Conservation (phyloP, 208 protist species). For the Trichomonas vaginalis region DNA sequence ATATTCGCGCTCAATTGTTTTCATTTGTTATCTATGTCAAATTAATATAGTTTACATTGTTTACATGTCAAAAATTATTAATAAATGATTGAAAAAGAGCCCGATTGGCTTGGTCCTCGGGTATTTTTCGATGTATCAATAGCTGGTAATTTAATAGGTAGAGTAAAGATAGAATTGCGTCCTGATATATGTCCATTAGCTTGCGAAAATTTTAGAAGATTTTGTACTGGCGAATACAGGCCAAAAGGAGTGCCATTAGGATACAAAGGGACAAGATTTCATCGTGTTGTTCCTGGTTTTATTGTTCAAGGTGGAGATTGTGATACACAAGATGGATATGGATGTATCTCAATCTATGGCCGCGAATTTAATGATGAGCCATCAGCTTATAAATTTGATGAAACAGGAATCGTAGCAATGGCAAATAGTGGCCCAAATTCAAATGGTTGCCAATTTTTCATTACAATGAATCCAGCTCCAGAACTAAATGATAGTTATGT, state of each 20-base stretch:
- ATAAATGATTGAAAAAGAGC: background rate
- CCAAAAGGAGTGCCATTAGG: constrained; percentile 20
- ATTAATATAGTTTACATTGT: no score
- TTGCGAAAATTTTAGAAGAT: background rate
- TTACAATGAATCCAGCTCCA: constrained; percentile 39
- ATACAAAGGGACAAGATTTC: constrained; percentile 30
- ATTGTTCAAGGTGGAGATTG: constrained; percentile 41
- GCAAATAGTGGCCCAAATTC: constrained; percentile 44
- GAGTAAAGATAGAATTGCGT: background rate
- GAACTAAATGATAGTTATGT: constrained; percentile 50
- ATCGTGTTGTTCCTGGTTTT: constrained; percentile 38
- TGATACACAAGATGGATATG: constrained; percentile 26
- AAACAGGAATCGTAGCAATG: constrained; percentile 47
- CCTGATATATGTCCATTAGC: background rate
- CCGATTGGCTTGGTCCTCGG: background rate
- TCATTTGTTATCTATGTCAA: no score
- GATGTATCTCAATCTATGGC: constrained; percentile 26
- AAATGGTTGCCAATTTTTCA: constrained; percentile 50
- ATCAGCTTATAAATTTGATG: constrained; percentile 25
- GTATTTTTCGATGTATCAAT: background rate
- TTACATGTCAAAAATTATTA: no score
- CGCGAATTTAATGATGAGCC: constrained; percentile 31
- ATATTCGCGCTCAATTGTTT: background rate
- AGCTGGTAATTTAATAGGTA: background rate
- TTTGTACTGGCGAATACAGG: constrained; percentile 23